Evolutionary conservation across 1,284 basidiomycete species (phyloP).

Genomic region (Fomitiporia mediterranea): DNA sequence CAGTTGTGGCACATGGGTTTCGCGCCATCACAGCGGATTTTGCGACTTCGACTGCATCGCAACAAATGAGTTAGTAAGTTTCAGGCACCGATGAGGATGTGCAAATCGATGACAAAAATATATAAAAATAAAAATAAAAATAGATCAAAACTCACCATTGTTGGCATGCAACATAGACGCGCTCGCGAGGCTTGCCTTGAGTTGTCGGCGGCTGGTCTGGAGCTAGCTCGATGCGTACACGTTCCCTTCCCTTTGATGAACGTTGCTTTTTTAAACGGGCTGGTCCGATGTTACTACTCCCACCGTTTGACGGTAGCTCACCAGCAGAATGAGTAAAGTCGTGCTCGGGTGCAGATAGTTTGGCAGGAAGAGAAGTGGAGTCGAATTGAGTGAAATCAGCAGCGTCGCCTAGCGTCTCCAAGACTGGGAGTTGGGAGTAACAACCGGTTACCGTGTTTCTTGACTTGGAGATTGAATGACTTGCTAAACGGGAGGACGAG

Average conservation of each 20-base stretch:
- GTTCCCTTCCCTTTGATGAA: constrained; percentile 41
- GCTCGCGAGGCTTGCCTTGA: constrained; percentile 62
- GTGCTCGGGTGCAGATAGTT: neutral
- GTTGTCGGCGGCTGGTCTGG: constrained; percentile 71
- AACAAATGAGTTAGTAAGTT: constrained; percentile 15
- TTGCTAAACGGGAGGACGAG: neutral
- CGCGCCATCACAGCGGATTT: constrained; percentile 77
- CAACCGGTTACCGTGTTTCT: neutral
- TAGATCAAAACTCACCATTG: constrained; percentile 55
- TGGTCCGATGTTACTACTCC: neutral
- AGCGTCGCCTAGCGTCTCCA: neutral
- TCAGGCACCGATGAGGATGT: no score
- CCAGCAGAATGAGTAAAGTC: neutral
- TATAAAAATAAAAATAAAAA: neutral
- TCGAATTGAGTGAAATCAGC: neutral
- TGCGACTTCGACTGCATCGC: constrained; percentile 69
- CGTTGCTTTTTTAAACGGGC: constrained; percentile 13
- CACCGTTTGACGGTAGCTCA: neutral
- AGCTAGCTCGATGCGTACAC: constrained; percentile 56
- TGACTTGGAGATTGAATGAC: neutral
- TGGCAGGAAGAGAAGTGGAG: neutral
- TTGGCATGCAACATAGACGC: constrained; percentile 73
- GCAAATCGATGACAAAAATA: no score
- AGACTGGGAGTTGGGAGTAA: neutral
- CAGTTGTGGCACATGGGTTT: constrained; percentile 73